Base-by-base conservation (phyloP, 1,139 yeast genomes). In the Ogataea hybrid region DNA sequence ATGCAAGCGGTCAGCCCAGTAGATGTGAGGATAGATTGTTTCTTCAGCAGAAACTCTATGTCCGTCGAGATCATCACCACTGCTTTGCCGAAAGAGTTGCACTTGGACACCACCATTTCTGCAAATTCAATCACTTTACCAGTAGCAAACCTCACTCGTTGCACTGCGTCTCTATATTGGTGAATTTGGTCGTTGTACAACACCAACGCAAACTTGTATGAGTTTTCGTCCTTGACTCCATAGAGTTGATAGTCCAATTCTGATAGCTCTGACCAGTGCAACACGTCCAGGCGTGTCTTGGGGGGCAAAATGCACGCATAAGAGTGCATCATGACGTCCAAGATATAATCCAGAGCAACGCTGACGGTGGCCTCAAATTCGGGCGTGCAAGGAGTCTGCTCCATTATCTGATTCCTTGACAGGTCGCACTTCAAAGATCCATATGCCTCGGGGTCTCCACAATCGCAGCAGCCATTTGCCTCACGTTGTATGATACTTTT, bases 391-490 rank as follows among this genome's bases (percentile, higher is more conserved):
- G 75, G 51, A 1, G 57, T 63, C 18, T 48, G 39, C 18, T 39
- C 43, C 14, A 29, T 32, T 12, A 32, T 34, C 30, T 35, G 46
- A 16, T 54, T 21, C 7, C 41, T 46, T 25, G 60, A 63, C 41
- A 69, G 58, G 32, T 62, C 58, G 42, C 82, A 77, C 8, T 54
- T 47, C 37, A 68, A 61, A 2, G 68, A 62, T 28, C 65, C 65
- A 77, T 81, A 78, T 2, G 82, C 82, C 52, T 76, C 81, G 0
- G 80, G 79, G 52, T 77, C 84, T 2, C 84, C 82, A 58, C 84
- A 78, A 51, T 78, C 84, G 57, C 84, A 78, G 5, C 89, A 89
- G 1, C 97, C 97, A 4, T 96, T 96, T 50, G 82, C 84, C 47
- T 88, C 95, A 39, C 92, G 68, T 43, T 78, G 81, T 41, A 90